Evolutionary conservation across 2,329 filamentous ascomycete species (phyloP), one percentile per base, ranked within the genome.

Genomic region (Fusarium kyushuense): DNA sequence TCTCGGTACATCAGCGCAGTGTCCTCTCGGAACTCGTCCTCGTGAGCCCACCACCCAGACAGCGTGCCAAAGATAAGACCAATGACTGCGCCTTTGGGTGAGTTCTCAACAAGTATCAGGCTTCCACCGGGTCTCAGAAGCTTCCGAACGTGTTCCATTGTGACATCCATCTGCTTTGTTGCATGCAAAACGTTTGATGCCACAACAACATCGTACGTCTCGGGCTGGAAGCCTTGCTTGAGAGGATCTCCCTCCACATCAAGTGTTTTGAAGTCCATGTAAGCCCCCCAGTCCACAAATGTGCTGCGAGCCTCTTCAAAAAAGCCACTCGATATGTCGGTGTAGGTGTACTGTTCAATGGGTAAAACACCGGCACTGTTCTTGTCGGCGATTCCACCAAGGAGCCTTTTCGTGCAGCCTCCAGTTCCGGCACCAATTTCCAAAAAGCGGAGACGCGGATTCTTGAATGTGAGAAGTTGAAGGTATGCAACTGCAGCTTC

Each of bases 401-500:
- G 54, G n/a, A 58, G 38, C 35, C 30, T 32, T n/a, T 58, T 58
- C 3, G 54, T 58, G 16, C 54, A 58, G 9, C 54, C 54, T 23
- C 54, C 54, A 0, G 54, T 58, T 2, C 54, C 54, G 3, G 54
- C 54, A 1, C 54, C 54, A 17, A 58, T 58, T 19, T 58, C 54
- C 5, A 58, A 19, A 17, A 58, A 58, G 25, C 54, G 38, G 19
- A 58, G 54, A 7, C 23, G 25, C 1, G 54, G 54, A 11, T 43
- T 43, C 38, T 58, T 58, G 23, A 58, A 58, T 1, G 54, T 54
- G n/a, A 58, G 48, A 25, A 58, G 54, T 16, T 54, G 54, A 5
- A 58, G 54, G 17, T 58, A 58, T 5, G 48, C 54, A 43, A 58
- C 54, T 21, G 54, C 54, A 14, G 54, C 54, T 6, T 54, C 54